Conservation (phyloP, 2,329 filamentous ascomycete species). For the Trichoderma sp. region DNA sequence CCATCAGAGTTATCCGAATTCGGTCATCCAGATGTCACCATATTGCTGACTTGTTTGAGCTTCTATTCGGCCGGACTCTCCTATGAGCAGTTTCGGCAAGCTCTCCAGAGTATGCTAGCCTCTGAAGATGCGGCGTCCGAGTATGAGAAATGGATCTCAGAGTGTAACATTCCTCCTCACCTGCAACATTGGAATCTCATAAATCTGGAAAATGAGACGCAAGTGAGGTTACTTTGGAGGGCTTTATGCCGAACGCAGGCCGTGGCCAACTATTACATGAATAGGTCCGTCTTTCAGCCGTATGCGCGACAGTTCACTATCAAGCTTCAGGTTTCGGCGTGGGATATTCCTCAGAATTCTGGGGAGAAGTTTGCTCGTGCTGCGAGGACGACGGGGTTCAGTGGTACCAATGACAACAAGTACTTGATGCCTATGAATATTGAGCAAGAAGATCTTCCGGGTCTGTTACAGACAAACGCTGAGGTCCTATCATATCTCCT, state of each 20-base stretch:
- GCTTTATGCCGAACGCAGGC: constrained; percentile 50
- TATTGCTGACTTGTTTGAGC: constrained; percentile 63
- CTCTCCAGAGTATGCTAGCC: constrained; percentile 52
- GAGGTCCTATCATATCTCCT: constrained; percentile 63
- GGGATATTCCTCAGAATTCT: constrained; percentile 62
- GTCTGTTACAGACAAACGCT: constrained; percentile 61
- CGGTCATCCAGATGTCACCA: constrained; percentile 66
- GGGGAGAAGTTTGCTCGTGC: neutral
- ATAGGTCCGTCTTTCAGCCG: constrained; percentile 64
- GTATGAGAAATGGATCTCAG: constrained; percentile 54
- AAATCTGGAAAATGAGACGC: constrained; percentile 58
- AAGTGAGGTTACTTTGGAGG: constrained; percentile 53
- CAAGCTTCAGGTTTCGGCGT: constrained; percentile 66
- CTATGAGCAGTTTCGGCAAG: constrained; percentile 49
- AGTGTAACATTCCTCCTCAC: constrained; percentile 45
- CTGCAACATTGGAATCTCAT: constrained; percentile 57
- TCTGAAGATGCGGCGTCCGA: constrained; percentile 56
- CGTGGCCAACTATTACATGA: constrained; percentile 62
- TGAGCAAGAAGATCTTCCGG: constrained; percentile 58
- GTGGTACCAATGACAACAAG: constrained; percentile 68
- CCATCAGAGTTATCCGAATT: constrained; percentile 65
- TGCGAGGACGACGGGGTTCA: constrained; percentile 65
- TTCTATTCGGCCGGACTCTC: constrained; percentile 66
- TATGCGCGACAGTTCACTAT: constrained; percentile 65
- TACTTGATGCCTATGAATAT: constrained; percentile 60